These are phyloP conservation scores for Bimuria novae-zelandiae DNA, from an alignment of 2,329 filamentous ascomycete species.

Conservation along the genomic window DNA sequence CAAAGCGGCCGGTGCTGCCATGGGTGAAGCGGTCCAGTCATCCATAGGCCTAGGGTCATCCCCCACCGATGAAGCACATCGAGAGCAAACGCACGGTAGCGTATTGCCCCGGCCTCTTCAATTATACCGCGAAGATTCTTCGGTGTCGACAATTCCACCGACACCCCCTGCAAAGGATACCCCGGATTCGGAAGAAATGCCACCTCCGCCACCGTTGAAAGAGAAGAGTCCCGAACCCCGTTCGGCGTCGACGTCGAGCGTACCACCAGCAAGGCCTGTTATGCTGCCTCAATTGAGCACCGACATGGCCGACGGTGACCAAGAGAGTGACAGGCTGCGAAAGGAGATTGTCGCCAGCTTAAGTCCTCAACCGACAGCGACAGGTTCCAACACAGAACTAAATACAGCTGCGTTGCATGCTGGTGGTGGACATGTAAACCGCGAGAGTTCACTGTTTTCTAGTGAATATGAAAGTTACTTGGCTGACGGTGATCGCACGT, in stretches of 20 bases:
- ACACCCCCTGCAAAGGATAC: constrained; percentile 55
- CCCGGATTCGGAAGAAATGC: constrained; percentile 34
- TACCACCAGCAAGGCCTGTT: constrained; percentile 27
- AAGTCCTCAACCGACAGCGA: constrained; percentile 42
- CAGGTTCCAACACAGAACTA: constrained; percentile 20
- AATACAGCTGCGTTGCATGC: constrained; percentile 34
- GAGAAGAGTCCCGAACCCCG: constrained; percentile 38
- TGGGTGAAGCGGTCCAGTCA: constrained; percentile 52
- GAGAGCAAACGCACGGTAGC: constrained; percentile 34
- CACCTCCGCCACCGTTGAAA: constrained; percentile 42
- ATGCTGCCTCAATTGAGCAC: constrained; percentile 51
- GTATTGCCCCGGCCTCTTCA: constrained; percentile 46
- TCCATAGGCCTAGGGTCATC: constrained; percentile 40
- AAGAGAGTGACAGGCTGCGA: constrained; percentile 72
- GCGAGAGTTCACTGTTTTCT: constrained; percentile 67
- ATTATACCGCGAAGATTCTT: constrained; percentile 44
- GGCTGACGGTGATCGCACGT: constrained; percentile 54
- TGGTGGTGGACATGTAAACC: constrained; percentile 30
- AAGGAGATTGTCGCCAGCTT: constrained; percentile 77
- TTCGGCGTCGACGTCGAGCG: constrained; percentile 11
- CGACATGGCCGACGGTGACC: constrained; percentile 59
- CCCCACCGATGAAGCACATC: constrained; percentile 15
- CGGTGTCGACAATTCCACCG: constrained; percentile 47
- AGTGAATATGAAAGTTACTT: constrained; percentile 72
- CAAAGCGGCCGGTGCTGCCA: constrained; percentile 53